Conservation (phyloP, 306 rosid genomes). For the Corylus heterophylla region DNA sequence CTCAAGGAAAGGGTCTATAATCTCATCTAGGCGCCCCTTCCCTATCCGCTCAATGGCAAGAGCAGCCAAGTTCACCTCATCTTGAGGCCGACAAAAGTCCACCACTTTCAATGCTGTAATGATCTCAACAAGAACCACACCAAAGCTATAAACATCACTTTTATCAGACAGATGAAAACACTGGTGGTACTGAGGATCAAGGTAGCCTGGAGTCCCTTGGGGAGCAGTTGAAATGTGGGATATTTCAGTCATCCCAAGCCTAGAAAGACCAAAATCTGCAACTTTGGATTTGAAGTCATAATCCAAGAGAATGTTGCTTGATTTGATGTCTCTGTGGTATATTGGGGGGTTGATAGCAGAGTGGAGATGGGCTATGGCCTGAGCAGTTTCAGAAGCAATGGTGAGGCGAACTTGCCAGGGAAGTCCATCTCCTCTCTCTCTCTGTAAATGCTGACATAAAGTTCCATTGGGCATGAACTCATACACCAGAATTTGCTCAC, state of each 20-base stretch:
- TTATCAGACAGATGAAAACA: conserved; percentile 90
- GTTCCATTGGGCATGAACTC: conserved; percentile 97
- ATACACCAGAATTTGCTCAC: conserved; percentile 79
- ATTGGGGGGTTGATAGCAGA: conserved; percentile 72
- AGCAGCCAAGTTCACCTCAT: conserved; percentile 79
- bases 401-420: conserved; percentile 69
- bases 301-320: conserved; percentile 86
- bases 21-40: conserved; percentile 62
- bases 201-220: conserved; percentile 95
- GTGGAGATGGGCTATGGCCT: conserved; percentile 88
- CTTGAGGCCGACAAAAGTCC: conserved; percentile 74
- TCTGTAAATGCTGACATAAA: conserved; percentile 70
- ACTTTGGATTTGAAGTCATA: conserved; percentile 64
- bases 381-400: conserved; percentile 84
- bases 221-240: conserved; percentile 95
- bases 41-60: conserved; percentile 67
- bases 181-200: conserved; percentile 95
- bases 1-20: conserved; percentile 64
- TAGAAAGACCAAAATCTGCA: conserved; percentile 94
- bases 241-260: conserved; percentile 71
- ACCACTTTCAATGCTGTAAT: conserved; percentile 78
- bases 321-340: conserved; percentile 86
- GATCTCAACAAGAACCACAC: conserved; percentile 90
- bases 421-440: conserved; percentile 82
- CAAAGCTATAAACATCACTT: conserved; percentile 91